Conservation (phyloP, 768 basidiomycete genomes). For the Mycena capillaripes region DNA sequence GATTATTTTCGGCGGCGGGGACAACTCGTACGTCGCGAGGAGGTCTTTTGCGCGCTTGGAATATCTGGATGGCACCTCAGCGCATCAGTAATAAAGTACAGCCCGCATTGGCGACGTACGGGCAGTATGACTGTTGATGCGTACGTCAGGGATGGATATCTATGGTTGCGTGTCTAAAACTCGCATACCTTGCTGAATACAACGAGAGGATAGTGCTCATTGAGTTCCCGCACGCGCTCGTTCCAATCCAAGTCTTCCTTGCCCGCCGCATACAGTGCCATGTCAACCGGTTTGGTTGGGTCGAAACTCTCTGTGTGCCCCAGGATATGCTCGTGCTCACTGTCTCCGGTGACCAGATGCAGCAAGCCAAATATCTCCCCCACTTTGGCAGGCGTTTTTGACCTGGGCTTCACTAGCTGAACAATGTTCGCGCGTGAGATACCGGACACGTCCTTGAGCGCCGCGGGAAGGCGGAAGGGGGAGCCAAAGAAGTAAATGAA, state of each 20-base stretch:
- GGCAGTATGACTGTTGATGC: conserved; percentile 74
- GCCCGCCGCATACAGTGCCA: conserved; percentile 68
- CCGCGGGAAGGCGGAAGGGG: conserved; percentile 57
- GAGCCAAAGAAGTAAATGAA: conserved; percentile 58
- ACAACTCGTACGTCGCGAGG: conserved; percentile 69
- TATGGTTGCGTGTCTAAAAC: neutral
- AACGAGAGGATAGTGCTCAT: conserved; percentile 71
- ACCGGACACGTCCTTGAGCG: conserved; percentile 48
- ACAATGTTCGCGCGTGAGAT: conserved; percentile 57
- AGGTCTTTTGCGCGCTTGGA: conserved; percentile 75
- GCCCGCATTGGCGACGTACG: conserved; percentile 58
- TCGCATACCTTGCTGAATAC: conserved; percentile 84
- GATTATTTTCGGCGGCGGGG: conserved; percentile 75
- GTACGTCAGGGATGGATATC: neutral
- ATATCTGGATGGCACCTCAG: conserved; percentile 54
- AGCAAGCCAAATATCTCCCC: conserved; percentile 82
- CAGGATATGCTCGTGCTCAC: conserved; percentile 56
- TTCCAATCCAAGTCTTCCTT: conserved; percentile 60
- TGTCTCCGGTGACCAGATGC: conserved; percentile 69
- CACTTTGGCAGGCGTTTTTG: conserved; percentile 45
- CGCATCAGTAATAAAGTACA: neutral
- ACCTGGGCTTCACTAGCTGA: conserved; percentile 50
- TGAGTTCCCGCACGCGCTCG: conserved; percentile 56
- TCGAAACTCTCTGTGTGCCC: conserved; percentile 58
- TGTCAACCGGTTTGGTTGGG: conserved; percentile 60